Base-by-base conservation (phyloP, 2,329 filamentous ascomycete species). In the Curvularia verruculosa region DNA sequence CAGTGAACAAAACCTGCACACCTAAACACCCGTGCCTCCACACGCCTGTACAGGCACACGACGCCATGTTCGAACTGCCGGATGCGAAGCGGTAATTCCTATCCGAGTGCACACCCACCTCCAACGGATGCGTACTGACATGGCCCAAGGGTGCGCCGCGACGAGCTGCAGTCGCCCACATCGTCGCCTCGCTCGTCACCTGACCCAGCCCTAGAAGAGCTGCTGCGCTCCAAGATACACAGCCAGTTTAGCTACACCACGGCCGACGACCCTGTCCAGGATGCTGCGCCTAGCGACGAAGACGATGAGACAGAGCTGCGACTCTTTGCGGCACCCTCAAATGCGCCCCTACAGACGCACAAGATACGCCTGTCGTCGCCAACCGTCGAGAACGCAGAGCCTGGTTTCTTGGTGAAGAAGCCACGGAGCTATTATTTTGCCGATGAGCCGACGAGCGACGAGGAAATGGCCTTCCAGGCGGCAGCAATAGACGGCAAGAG, bases 381-480 rank as follows among this genome's bases (percentile, higher is more conserved):
- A 13, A 66, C 61, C 23, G 60, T 61, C 7, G 65, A 52, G 37
- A 52, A 40, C 13, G 64, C 60, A 45, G 69, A 75, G 43, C 64
- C 68, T 18, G 69, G 70, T 2, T 64, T 77, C 28, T 12, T 68
- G 3, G 28, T 71, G 24, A 72, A 75, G 54, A 68, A 68, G 47
- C 72, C 72, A 12, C 62, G 60, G 37, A 67, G 60, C 54, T 76
- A 75, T 54, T 77, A 77, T 55, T 75, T 77, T 49, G 66, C 72
- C 51, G 63, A 71, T 4, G 68, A 67, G 19, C 55, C 64, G 19
- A 69, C 67, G 3, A 66, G 61, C 19, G 60, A 69, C 5, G 65
- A 64, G 54, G 53, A 66, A 44, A 43, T 47, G n/a, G 63, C 68
- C 26, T 59, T 72, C 45, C 51, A 60, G 23, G 63, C 66, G 5